Conservation (phyloP, 306 rosid species). For the Ormosia semicastrata region DNA sequence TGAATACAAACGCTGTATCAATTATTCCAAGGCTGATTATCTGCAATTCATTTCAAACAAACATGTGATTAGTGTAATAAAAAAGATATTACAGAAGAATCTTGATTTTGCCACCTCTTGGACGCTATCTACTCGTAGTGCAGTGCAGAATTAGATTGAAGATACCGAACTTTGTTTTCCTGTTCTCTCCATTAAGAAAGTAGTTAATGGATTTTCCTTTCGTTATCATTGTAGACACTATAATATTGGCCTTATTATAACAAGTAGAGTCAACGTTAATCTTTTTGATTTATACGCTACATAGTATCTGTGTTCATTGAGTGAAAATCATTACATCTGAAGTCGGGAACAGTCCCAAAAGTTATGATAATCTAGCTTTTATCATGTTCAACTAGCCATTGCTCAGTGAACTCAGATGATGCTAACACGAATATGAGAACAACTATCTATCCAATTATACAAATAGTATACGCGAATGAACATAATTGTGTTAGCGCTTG, state of each 20-base stretch:
- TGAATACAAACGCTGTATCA: neutral
- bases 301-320: neutral
- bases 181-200: neutral
- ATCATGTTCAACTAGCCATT: conserved; percentile 14
- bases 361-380: conserved; percentile 15
- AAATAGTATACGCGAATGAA: conserved; percentile 6
- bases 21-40: neutral
- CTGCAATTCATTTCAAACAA: conserved; percentile 5
- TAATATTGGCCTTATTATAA: conserved; percentile 23
- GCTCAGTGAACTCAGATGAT: conserved; percentile 1
- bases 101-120: neutral
- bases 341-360: conserved; percentile 2
- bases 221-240: conserved; percentile 23
- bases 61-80: neutral
- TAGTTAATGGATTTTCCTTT: neutral
- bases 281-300: conserved; percentile 19
- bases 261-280: neutral
- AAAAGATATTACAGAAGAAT: neutral
- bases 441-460: neutral
- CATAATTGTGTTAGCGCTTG: neutral
- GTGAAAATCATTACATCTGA: conserved; percentile 26
- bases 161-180: neutral
- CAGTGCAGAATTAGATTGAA: neutral
- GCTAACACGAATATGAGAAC: neutral
- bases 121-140: neutral